These are phyloP conservation scores for Salix exigua DNA, from an alignment of 345 rosid genomes.

Conservation along the genomic window DNA sequence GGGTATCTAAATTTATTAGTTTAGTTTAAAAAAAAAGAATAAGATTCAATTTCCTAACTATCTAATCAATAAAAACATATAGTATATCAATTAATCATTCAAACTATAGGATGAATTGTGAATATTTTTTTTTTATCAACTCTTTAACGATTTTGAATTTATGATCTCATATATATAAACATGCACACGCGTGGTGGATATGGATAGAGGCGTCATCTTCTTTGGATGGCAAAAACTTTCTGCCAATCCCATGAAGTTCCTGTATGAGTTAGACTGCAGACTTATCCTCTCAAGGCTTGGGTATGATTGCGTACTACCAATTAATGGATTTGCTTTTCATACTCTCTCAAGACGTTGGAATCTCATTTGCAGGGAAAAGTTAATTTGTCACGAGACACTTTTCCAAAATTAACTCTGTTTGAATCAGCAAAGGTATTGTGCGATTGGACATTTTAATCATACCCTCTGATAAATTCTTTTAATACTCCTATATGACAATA, in stretches of 20 bases:
- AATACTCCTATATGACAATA: neutral
- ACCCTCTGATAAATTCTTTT: neutral
- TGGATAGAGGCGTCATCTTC: neutral
- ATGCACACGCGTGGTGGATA: neutral
- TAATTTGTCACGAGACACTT: constrained; percentile 39
- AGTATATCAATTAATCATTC: too few relatives aligned
- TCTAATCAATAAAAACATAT: too few relatives aligned
- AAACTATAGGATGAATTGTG: too few relatives aligned
- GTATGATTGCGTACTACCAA: constrained; percentile 6
- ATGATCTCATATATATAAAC: too few relatives aligned
- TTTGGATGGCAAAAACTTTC: neutral
- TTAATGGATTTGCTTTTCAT: neutral
- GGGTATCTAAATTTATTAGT: too few relatives aligned
- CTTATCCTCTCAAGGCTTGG: constrained; percentile 5
- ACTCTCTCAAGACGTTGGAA: constrained; percentile 20
- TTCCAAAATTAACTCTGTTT: constrained; percentile 43
- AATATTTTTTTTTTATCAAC: too few relatives aligned
- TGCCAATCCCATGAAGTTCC: neutral
- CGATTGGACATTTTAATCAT: constrained; percentile 37
- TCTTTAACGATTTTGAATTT: too few relatives aligned
- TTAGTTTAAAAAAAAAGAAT: too few relatives aligned
- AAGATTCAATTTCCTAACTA: too few relatives aligned
- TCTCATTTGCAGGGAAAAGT: constrained; percentile 28
- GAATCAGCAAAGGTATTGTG: constrained; percentile 23
- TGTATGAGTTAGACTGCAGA: neutral